These are phyloP conservation scores for Onygenales sp. DNA, from an alignment of 2,329 filamentous ascomycete genomes.

Conservation along the genomic window DNA sequence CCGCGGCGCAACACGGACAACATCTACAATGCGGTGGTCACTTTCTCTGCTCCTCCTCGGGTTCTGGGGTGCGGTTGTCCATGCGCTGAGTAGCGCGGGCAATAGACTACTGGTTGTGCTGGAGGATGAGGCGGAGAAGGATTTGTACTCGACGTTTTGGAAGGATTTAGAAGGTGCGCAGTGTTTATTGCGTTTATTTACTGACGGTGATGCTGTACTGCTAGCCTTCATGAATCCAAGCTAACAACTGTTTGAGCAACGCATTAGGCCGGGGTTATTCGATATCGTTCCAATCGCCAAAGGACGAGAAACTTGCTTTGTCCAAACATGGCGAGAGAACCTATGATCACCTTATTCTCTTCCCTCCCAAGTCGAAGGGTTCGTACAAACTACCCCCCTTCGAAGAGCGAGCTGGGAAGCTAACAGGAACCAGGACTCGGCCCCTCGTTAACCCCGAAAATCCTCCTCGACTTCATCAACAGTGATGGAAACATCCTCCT, in stretches of 20 bases:
- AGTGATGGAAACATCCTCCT: constrained; percentile 84
- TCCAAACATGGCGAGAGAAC: constrained; percentile 79
- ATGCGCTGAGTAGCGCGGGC: constrained; percentile 70
- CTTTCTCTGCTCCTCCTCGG: constrained; percentile 61
- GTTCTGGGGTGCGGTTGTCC: constrained; percentile 37
- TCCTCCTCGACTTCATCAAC: constrained; percentile 85
- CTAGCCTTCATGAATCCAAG: no score
- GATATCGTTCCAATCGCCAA: constrained; percentile 72
- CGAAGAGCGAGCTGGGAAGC: neutral
- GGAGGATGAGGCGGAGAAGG: constrained; percentile 73
- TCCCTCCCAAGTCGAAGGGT: constrained; percentile 89
- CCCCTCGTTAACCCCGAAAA: constrained; percentile 73
- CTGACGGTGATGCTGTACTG: no score
- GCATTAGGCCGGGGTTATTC: constrained; percentile 68
- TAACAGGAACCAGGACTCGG: constrained; percentile 56
- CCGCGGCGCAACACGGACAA: constrained; percentile 19
- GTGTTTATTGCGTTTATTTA: constrained; percentile 1
- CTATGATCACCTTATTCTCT: constrained; percentile 84
- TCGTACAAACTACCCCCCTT: neutral
- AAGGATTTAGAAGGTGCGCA: constrained; percentile 35
- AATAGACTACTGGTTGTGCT: constrained; percentile 75
- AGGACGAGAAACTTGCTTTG: constrained; percentile 65
- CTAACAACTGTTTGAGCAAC: neutral
- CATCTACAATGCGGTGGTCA: constrained; percentile 60
- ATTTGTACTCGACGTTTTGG: constrained; percentile 69